Evolutionary conservation across 108 stramenopile species (phyloP).

Genomic region (Pseudonitzschia delicatissima): DNA sequence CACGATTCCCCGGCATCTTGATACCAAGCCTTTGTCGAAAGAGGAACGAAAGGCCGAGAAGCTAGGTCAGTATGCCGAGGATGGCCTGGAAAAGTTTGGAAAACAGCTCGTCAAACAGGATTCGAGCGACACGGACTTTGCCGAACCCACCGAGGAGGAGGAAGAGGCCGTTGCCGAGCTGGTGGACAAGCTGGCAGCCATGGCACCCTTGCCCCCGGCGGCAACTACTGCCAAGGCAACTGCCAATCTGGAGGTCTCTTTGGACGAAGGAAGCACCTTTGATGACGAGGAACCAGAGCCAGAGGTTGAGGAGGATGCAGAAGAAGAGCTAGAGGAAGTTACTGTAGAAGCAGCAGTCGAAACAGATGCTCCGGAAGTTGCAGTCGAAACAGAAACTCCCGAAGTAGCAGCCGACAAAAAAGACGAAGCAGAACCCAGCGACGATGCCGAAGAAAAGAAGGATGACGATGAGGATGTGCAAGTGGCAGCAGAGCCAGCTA

Average conservation of each 20-base stretch:
- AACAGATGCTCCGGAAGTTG: neutral
- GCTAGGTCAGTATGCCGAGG: neutral
- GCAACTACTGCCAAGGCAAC: neutral
- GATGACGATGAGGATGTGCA: neutral
- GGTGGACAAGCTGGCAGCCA: neutral
- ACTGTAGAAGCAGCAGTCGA: neutral
- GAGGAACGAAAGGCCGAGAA: neutral
- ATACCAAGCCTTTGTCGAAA: slow-evolving; percentile 37
- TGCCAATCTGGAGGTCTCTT: neutral
- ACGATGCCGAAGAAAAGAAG: neutral
- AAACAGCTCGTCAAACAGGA: neutral
- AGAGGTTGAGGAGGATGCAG: neutral
- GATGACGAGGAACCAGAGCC: neutral
- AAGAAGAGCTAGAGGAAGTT: too few relatives aligned
- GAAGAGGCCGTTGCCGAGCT: neutral
- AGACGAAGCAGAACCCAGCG: neutral
- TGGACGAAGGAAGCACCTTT: neutral
- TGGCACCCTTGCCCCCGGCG: neutral
- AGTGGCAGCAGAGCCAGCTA: neutral
- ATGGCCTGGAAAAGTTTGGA: neutral
- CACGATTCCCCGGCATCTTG: slow-evolving; percentile 40
- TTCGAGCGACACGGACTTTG: neutral
- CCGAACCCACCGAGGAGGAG: neutral
- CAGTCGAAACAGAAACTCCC: neutral
- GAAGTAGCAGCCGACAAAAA: neutral